phyloP scores from a whole-genome alignment of 345 rosid genomes.

The Eucalyptus erythrocorys region DNA sequence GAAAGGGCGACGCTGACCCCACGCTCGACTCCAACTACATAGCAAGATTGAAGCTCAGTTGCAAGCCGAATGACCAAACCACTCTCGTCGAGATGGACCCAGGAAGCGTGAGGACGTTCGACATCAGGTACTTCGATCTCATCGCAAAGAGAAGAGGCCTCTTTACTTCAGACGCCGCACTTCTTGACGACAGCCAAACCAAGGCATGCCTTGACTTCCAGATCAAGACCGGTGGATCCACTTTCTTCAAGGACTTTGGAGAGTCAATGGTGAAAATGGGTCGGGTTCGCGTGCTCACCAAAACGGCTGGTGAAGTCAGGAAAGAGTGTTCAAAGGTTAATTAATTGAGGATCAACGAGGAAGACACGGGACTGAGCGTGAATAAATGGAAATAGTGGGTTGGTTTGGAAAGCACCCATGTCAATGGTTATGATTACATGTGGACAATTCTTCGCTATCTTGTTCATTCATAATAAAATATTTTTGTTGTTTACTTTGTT shows the following conservation, averaged over 20 bases:
- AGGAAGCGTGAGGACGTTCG: conserved; percentile 51
- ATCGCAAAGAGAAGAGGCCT: conserved; percentile 54
- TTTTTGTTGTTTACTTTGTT: not conserved
- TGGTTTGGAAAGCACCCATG: not conserved
- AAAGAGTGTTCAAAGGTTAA: conserved; percentile 43
- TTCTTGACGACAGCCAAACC: conserved; percentile 27
- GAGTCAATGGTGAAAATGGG: conserved; percentile 67
- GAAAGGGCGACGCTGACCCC: conserved; percentile 43
- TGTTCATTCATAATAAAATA: not conserved
- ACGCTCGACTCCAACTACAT: conserved; percentile 26
- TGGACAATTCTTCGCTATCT: not conserved
- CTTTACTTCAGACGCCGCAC: conserved; percentile 54
- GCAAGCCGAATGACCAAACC: conserved; percentile 28
- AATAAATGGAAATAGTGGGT: not conserved
- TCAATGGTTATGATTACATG: not conserved
- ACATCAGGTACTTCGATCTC: conserved; percentile 23
- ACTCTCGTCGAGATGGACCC: conserved; percentile 68
- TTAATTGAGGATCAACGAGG: conserved; percentile 7
- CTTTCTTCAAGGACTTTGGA: conserved; percentile 52
- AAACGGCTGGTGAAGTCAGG: conserved; percentile 36
- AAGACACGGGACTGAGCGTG: not conserved
- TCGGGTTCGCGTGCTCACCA: conserved; percentile 42
- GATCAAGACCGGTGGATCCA: not conserved
- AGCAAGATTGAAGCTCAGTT: conserved; percentile 10
- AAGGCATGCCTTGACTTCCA: conserved; percentile 29